These are phyloP conservation scores for Plenodomus lindquistii DNA, from an alignment of 2,329 filamentous ascomycete species.

Conservation along the genomic window DNA sequence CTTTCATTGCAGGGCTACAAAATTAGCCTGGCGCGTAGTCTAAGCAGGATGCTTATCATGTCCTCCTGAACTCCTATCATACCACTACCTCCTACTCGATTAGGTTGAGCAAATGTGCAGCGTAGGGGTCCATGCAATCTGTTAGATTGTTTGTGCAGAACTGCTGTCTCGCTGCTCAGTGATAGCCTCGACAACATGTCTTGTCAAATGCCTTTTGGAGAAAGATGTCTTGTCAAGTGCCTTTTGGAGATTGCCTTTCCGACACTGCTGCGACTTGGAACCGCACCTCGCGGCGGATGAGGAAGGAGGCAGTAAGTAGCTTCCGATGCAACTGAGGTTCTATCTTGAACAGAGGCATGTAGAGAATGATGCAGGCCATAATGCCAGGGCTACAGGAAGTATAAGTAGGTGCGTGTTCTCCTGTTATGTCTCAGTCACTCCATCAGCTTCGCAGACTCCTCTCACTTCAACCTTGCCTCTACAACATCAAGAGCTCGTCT, in stretches of 20 bases:
- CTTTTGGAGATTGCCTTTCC: slow-evolving; percentile 14
- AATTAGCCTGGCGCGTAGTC: slow-evolving; percentile 10
- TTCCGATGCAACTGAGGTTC: slow-evolving; percentile 7
- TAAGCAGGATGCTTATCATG: slow-evolving; percentile 7
- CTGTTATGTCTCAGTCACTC: slow-evolving; percentile 4
- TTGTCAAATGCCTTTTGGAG: slow-evolving; percentile 21
- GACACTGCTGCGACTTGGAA: slow-evolving; percentile 11
- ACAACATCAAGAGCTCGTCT: slow-evolving; percentile 23
- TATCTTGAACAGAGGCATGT: slow-evolving; percentile 1
- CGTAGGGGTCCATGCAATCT: slow-evolving; percentile 10
- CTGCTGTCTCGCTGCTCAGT: slow-evolving; percentile 13
- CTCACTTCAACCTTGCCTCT: slow-evolving; percentile 26
- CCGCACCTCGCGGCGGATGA: slow-evolving; percentile 14
- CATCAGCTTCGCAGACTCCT: slow-evolving; percentile 19
- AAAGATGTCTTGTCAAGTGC: slow-evolving; percentile 8
- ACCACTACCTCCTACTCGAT: slow-evolving; percentile 28
- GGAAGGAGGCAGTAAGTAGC: slow-evolving; percentile 17
- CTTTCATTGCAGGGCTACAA: slow-evolving; percentile 12
- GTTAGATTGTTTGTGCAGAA: slow-evolving; percentile 8
- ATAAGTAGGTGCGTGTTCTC: slow-evolving; percentile 22
- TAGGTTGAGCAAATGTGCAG: slow-evolving; percentile 7
- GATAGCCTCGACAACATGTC: slow-evolving; percentile 7
- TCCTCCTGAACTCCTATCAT: slow-evolving; percentile 7
- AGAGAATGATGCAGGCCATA: slow-evolving; percentile 7
- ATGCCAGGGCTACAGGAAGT: slow-evolving; percentile 8